These are phyloP conservation scores for Recurvomyces mirabilis DNA, from an alignment of 495 filamentous ascomycete species.

Conservation along the genomic window DNA sequence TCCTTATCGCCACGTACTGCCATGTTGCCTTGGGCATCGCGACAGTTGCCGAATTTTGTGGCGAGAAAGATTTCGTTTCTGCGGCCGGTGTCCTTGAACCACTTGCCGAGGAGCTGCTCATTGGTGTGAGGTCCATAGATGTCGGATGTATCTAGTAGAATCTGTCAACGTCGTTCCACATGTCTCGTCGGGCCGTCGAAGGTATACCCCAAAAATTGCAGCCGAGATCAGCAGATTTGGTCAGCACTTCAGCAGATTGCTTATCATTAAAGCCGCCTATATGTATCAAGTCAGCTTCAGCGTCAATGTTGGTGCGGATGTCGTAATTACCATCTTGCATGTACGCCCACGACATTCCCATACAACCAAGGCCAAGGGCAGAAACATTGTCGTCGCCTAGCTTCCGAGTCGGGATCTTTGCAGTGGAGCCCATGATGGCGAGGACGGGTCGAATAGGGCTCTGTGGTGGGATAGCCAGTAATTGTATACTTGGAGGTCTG, in stretches of 20 bases:
- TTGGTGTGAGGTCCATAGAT: constrained; percentile 30
- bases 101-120: constrained; percentile 44
- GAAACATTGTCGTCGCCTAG: constrained; percentile 32
- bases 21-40: constrained; percentile 14
- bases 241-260: constrained; percentile 18
- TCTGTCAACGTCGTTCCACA: too few relatives aligned
- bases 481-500: not conserved
- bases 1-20: constrained; percentile 41
- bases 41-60: constrained; percentile 40
- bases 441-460: too few relatives aligned
- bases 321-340: not conserved
- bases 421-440: constrained; percentile 13
- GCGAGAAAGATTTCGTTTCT: constrained; percentile 46
- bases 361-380: constrained; percentile 34
- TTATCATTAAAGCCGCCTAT: constrained; percentile 27
- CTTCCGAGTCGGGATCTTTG: constrained; percentile 29
- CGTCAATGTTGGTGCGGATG: not conserved
- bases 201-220: too few relatives aligned
- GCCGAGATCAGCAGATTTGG: constrained; percentile 21
- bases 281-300: constrained; percentile 2
- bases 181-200: too few relatives aligned
- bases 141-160: constrained; percentile 25
- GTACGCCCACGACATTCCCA: constrained; percentile 31
- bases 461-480: not conserved
- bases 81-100: constrained; percentile 41